Conservation (phyloP, 768 basidiomycete species). For the Leccinum aurantiacum region DNA sequence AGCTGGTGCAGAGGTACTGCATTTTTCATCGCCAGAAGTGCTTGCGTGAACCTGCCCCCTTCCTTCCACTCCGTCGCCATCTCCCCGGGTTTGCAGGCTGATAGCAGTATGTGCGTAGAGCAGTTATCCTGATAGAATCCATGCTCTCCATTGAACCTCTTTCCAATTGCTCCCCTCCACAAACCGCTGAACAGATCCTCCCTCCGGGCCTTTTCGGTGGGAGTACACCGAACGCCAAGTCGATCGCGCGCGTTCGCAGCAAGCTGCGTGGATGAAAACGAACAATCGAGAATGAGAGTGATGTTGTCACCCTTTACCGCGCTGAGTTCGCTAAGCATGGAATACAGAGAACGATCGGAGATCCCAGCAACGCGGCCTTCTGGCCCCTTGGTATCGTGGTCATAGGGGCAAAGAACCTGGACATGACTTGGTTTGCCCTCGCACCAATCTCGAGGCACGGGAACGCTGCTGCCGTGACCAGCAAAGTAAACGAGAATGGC, state of each 20-base stretch:
- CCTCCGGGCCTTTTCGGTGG: conserved; percentile 50
- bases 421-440: conserved; percentile 42
- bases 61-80: conserved; percentile 60
- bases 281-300: conserved; percentile 65
- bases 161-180: conserved; percentile 50
- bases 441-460: conserved; percentile 63
- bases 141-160: conserved; percentile 35
- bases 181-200: conserved; percentile 57
- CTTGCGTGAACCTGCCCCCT: conserved; percentile 60
- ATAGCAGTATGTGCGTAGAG: conserved; percentile 52
- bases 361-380: conserved; percentile 58
- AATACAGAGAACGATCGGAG: conserved; percentile 62
- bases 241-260: conserved; percentile 44
- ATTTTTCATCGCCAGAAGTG: conserved; percentile 49
- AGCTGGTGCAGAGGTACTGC: conserved; percentile 52
- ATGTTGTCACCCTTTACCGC: conserved; percentile 66
- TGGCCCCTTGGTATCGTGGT: conserved; percentile 53
- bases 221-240: conserved; percentile 56
- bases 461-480: conserved; percentile 64
- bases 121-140: conserved; percentile 46
- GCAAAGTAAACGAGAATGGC: conserved; percentile 71
- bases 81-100: conserved; percentile 55
- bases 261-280: conserved; percentile 49
- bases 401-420: conserved; percentile 65
- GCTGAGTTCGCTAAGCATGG: conserved; percentile 58